Percentiles rank a stretch among this genome's conserved stretches.
Conservation (phyloP, 495 filamentous ascomycete genomes). For the Bathelium albidoporum region DNA sequence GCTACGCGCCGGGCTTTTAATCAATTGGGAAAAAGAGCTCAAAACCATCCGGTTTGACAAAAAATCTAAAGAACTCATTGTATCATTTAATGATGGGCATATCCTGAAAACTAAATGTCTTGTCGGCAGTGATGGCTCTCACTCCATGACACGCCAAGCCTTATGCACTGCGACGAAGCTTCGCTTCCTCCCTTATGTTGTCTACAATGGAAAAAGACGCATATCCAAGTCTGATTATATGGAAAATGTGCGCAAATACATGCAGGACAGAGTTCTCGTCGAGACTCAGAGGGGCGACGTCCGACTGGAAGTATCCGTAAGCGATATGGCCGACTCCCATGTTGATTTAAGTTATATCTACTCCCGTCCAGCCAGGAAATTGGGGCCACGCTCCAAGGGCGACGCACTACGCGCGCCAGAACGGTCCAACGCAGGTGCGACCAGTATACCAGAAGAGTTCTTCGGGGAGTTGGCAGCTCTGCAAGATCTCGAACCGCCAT, state of each 20-base stretch:
- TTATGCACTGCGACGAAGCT: constrained; percentile 20
- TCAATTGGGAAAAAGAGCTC: constrained; percentile 25
- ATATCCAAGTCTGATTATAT: constrained; percentile 12
- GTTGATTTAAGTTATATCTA: constrained; percentile 30
- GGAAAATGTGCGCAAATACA: constrained; percentile 7
- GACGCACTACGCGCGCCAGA: constrained; percentile 31
- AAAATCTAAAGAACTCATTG: not conserved
- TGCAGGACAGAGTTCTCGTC: constrained; percentile 15
- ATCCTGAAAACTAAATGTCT: constrained; percentile 18
- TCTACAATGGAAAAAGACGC: constrained; percentile 31
- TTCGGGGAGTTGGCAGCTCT: constrained; percentile 27
- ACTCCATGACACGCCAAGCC: constrained; percentile 26
- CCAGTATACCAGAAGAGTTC: constrained; percentile 27
- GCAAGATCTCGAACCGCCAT: constrained; percentile 21
- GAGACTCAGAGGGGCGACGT: constrained; percentile 14
- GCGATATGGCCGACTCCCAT: constrained; percentile 8
- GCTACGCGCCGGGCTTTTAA: constrained; percentile 27
- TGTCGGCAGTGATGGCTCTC: constrained; percentile 32
- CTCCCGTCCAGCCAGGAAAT: constrained; percentile 26
- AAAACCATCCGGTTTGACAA: constrained; percentile 6
- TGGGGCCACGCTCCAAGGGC: not conserved
- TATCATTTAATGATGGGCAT: constrained; percentile 15
- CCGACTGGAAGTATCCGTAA: constrained; percentile 27
- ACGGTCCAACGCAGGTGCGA: constrained; percentile 23
- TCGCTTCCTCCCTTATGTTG: constrained; percentile 31